phyloP scores from a whole-genome alignment of 495 filamentous ascomycete species.

The Aspergillus kassunensis region DNA sequence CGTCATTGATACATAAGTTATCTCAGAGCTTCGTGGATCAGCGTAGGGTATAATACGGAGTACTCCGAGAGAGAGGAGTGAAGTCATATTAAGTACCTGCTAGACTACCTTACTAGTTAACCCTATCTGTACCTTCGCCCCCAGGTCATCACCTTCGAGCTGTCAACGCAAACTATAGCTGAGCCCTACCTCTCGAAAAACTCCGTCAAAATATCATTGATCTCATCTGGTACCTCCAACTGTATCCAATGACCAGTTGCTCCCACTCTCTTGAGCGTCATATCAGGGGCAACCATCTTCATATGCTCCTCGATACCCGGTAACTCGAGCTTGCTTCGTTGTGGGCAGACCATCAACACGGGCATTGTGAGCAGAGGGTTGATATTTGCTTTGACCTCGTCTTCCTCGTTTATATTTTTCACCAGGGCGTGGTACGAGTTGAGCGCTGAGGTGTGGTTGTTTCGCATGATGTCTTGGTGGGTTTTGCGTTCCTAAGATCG shows the following conservation, averaged over 20 bases:
- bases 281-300: constrained; percentile 16
- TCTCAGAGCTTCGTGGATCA: background rate
- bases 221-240: constrained; percentile 32
- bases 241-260: constrained; percentile 29
- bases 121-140: too few relatives aligned
- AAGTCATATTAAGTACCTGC: background rate
- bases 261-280: constrained; percentile 20
- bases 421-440: constrained; percentile 33
- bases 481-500: constrained; percentile 14
- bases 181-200: constrained; percentile 24
- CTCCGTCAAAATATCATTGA: constrained; percentile 35
- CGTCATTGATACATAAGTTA: background rate
- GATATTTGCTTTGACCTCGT: constrained; percentile 18
- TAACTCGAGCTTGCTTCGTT: constrained; percentile 9
- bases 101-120: background rate
- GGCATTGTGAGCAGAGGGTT: constrained; percentile 14
- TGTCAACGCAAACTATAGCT: background rate
- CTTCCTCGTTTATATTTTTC: constrained; percentile 23
- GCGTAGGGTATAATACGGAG: background rate
- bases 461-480: constrained; percentile 26
- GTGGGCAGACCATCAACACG: constrained; percentile 15
- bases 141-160: too few relatives aligned
- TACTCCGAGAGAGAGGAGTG: background rate
- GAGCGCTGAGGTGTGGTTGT: constrained; percentile 18
- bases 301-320: constrained; percentile 15